These are phyloP conservation scores for Penicillium sp. DNA, from an alignment of 2,329 filamentous ascomycete species.

Conservation along the genomic window DNA sequence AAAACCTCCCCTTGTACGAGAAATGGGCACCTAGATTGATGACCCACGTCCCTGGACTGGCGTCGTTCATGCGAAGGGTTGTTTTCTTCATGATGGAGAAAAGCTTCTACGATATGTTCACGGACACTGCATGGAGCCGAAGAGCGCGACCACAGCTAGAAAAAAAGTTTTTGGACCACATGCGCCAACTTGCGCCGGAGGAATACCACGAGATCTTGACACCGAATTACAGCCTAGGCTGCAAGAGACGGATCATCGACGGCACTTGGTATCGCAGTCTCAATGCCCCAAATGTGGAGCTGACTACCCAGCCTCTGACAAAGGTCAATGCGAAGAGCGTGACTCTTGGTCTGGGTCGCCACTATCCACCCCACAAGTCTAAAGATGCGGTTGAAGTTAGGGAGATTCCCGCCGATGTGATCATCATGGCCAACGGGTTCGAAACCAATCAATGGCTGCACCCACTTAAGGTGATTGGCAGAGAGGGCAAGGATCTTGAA, in stretches of 20 bases:
- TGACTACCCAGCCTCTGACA: slow-evolving; percentile 53
- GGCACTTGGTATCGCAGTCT: slow-evolving; percentile 56
- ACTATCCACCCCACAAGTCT: slow-evolving; percentile 42
- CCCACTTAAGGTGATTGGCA: slow-evolving; percentile 55
- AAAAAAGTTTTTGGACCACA: slow-evolving; percentile 46
- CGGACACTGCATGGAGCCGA: slow-evolving; percentile 33
- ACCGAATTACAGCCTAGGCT: slow-evolving; percentile 62
- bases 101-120: slow-evolving; percentile 20
- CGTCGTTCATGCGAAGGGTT: slow-evolving; percentile 47
- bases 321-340: slow-evolving; percentile 53
- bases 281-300: slow-evolving; percentile 53
- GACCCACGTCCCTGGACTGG: slow-evolving; percentile 52
- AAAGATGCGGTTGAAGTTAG: slow-evolving; percentile 33
- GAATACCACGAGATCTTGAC: slow-evolving; percentile 63
- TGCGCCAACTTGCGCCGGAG: slow-evolving; percentile 53
- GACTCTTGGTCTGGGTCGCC: slow-evolving; percentile 51
- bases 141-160: slow-evolving; percentile 43
- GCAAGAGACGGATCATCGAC: slow-evolving; percentile 64
- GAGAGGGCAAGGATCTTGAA: slow-evolving; percentile 51
- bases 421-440: slow-evolving; percentile 64
- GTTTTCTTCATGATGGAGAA: slow-evolving; percentile 41
- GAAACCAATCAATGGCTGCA: slow-evolving; percentile 56
- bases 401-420: slow-evolving; percentile 58
- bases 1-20: slow-evolving; percentile 46
- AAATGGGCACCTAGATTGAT: slow-evolving; percentile 51